phyloP scores from a whole-genome alignment of 805 yeast genomes.

The Lipomyces sp. region DNA sequence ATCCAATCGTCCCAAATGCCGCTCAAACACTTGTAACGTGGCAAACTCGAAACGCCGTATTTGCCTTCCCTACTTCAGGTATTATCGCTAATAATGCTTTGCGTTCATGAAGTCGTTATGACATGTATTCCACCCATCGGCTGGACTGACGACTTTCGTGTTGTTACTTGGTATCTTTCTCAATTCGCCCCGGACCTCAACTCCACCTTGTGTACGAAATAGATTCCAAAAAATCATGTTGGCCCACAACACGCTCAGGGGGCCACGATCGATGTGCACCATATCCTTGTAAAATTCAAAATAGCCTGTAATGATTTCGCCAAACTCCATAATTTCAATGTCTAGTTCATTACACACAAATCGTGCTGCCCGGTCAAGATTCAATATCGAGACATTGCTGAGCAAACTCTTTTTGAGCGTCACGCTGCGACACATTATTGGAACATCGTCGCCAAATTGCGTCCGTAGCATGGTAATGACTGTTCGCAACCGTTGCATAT shows the following conservation, averaged over 20 bases:
- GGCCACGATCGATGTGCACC: constrained; percentile 13
- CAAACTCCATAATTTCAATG: constrained; percentile 19
- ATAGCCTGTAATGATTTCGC: constrained; percentile 6
- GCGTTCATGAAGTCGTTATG: not conserved
- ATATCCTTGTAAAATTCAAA: constrained; percentile 8
- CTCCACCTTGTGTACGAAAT: constrained; percentile 14
- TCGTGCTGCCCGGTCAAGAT: constrained; percentile 16
- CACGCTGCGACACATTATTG: constrained; percentile 15
- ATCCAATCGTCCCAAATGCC: too few species aligned
- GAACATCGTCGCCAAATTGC: constrained; percentile 18
- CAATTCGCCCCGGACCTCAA: constrained; percentile 6
- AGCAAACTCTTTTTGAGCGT: constrained; percentile 2
- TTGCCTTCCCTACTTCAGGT: too few species aligned
- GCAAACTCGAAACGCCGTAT: too few species aligned
- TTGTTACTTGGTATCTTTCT: not conserved
- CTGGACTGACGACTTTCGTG: not conserved
- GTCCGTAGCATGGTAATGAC: not conserved
- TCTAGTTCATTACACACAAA: constrained; percentile 5
- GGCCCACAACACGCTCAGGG: constrained; percentile 14
- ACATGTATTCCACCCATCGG: not conserved
- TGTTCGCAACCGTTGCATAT: constrained; percentile 6
- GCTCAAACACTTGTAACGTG: too few species aligned
- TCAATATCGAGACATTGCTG: not conserved
- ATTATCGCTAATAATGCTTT: too few species aligned
- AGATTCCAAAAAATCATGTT: constrained; percentile 16